phyloP scores from a whole-genome alignment of 192 early-diverging fungal species.

The Tieghemiomyces parasiticus region DNA sequence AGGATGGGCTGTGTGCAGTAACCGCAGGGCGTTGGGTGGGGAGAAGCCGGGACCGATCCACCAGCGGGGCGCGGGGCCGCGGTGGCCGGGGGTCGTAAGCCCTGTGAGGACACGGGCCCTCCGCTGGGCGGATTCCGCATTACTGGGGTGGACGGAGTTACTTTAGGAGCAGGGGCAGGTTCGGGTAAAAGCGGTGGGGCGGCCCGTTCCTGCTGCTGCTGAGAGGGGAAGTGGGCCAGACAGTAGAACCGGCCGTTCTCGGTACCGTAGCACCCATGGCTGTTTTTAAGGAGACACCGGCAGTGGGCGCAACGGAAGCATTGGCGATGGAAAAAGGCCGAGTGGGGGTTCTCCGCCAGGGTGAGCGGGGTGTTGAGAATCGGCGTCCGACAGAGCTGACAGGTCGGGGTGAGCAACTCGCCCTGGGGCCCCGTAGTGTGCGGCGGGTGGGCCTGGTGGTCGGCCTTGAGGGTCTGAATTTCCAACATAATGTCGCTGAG shows the following conservation, averaged over 20 bases:
- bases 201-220: no score
- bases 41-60: no score
- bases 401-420: not conserved
- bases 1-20: not conserved
- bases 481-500: constrained; percentile 8
- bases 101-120: no score
- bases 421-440: not conserved
- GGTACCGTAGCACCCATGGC: not conserved
- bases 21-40: not conserved
- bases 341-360: not conserved
- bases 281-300: not conserved
- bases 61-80: no score
- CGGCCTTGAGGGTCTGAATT: constrained; percentile 1
- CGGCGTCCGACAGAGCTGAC: not conserved
- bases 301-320: constrained; percentile 2
- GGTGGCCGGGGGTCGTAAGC: no score
- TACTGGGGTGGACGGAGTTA: no score
- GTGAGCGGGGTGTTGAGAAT: constrained; percentile 6
- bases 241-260: not conserved
- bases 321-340: not conserved
- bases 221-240: not conserved
- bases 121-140: no score
- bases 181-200: no score
- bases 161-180: no score
- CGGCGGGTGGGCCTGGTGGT: not conserved